phyloP scores from a whole-genome alignment of 2,329 filamentous ascomycete genomes.

The Helotiales sp. region DNA sequence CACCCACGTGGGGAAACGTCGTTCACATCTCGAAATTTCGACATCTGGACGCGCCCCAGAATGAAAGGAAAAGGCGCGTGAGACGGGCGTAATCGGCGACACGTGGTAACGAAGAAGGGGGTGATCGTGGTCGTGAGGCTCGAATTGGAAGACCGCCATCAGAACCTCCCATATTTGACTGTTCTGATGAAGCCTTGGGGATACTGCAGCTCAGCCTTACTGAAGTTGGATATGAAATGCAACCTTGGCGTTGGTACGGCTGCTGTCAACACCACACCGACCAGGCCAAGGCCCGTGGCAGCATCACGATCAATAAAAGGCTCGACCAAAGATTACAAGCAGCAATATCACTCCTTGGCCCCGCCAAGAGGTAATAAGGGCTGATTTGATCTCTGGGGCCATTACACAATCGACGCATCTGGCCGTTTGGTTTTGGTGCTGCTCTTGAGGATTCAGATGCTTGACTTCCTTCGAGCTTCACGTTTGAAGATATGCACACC shows the following conservation, averaged over 20 bases:
- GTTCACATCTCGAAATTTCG: too few relatives aligned
- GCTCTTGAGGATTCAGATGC: too few relatives aligned
- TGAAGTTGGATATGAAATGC: not conserved
- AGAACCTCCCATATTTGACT: too few relatives aligned
- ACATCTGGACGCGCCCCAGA: too few relatives aligned
- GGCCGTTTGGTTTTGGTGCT: not conserved
- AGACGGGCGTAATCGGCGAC: too few relatives aligned
- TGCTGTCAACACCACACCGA: not conserved
- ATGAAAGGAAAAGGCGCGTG: too few relatives aligned
- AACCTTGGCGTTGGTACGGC: not conserved
- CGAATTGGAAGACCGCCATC: too few relatives aligned
- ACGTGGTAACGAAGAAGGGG: too few relatives aligned
- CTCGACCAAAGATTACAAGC: not conserved
- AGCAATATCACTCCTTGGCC: not conserved
- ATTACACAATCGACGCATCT: not conserved
- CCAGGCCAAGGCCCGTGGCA: not conserved
- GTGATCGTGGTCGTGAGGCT: too few relatives aligned
- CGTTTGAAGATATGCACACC: slow-evolving; percentile 11
- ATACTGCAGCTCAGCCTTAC: too few relatives aligned
- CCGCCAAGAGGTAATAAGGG: slow-evolving; percentile 3
- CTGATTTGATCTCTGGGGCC: not conserved
- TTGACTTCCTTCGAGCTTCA: not conserved
- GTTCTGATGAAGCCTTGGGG: too few relatives aligned
- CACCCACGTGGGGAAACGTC: not conserved
- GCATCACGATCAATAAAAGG: not conserved